Evolutionary conservation across 176 grass and related monocot species (phyloP).

Genomic region (Cenchrus americanus): DNA sequence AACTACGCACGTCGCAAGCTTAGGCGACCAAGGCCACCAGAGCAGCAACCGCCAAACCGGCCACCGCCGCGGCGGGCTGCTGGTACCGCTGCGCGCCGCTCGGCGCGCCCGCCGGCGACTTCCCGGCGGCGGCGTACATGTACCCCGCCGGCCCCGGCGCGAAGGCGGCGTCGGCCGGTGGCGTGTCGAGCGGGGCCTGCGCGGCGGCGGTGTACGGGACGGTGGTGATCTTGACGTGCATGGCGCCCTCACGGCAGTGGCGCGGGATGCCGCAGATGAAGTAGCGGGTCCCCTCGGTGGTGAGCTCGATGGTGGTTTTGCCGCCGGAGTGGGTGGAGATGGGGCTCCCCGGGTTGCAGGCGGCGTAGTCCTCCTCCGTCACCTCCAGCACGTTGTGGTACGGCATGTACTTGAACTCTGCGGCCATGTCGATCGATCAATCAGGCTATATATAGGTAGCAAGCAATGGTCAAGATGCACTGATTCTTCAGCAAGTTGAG

Average conservation of each 20-base stretch:
- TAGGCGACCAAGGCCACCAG: constrained; percentile 42
- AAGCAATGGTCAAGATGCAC: background rate
- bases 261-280: constrained; percentile 83
- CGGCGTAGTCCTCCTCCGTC: constrained; percentile 40
- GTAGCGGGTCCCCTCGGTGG: constrained; percentile 57
- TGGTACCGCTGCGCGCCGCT: constrained; percentile 2
- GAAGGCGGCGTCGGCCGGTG: constrained; percentile 31
- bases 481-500: background rate
- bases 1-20: constrained; percentile 14
- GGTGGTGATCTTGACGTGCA: constrained; percentile 63
- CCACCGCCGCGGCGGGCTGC: constrained; percentile 23
- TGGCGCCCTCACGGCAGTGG: constrained; percentile 71
- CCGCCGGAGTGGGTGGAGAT: constrained; percentile 52
- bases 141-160: constrained; percentile 7
- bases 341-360: constrained; percentile 44
- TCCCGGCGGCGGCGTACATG: background rate
- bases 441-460: background rate
- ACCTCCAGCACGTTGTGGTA: constrained; percentile 84
- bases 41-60: constrained; percentile 38
- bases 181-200: background rate
- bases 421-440: background rate
- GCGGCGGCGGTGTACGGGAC: constrained; percentile 26
- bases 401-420: constrained; percentile 62
- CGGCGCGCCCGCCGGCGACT: constrained; percentile 23
- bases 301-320: constrained; percentile 51